Evolutionary conservation across 768 basidiomycete species (phyloP).

Genomic region (Calocera viscosa): DNA sequence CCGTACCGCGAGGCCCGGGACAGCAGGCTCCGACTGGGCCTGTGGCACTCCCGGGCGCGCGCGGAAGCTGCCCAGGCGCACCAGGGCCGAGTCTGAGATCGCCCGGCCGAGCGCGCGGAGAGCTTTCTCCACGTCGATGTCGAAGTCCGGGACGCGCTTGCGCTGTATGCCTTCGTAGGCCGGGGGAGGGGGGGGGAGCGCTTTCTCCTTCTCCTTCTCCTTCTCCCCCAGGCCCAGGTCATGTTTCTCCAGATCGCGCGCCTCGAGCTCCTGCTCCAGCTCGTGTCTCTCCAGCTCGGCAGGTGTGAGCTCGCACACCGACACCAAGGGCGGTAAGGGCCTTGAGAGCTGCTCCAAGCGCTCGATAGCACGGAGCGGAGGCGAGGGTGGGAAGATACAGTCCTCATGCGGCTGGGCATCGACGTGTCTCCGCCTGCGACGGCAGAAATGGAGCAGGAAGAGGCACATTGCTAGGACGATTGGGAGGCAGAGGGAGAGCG

Average conservation of each 20-base stretch:
- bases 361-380: not conserved
- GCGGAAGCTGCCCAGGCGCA: not conserved
- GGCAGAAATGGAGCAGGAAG: slow-evolving; percentile 6
- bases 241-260: too few species aligned
- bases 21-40: not conserved
- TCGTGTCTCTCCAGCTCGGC: not conserved
- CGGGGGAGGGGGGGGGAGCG: not conserved
- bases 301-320: not conserved
- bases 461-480: not conserved
- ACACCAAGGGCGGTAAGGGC: not conserved
- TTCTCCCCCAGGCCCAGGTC: too few species aligned
- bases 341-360: not conserved
- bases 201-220: not conserved
- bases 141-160: not conserved
- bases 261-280: not conserved
- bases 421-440: not conserved
- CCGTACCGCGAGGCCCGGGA: not conserved
- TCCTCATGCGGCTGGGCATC: not conserved
- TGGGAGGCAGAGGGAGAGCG: not conserved
- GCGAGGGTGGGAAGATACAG: not conserved
- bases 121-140: not conserved
- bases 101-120: not conserved
- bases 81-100: not conserved
- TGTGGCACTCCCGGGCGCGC: not conserved
- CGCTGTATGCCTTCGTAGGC: not conserved